Base-by-base conservation (phyloP, 2,329 filamentous ascomycete species). In the Monilinia polystroma region DNA sequence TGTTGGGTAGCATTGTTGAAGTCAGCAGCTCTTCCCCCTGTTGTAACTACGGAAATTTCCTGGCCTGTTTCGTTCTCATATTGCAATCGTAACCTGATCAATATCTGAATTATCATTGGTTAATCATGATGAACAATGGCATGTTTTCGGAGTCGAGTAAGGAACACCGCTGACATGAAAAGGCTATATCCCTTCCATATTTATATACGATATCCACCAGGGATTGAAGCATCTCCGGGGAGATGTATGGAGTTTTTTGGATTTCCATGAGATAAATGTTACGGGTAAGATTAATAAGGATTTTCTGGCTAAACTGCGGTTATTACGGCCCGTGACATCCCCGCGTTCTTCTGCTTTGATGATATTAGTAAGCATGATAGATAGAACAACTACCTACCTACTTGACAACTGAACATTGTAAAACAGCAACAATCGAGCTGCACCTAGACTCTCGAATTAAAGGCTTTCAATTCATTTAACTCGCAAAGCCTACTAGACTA, bases 171-270 rank as follows among this genome's bases (percentile, higher is more conserved):
- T 45, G 38, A 45, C 16, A 20, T 32, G 38, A 45, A 45, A 6
- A 29, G 23, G 26, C 7, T 16, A 26, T n/a, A n/a, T 41, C 32
- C 20, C n/a, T 14, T 14, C 7, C 4, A 47, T 35, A 8, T 8
- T 35, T 35, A 59, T 47, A n/a, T 32, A 53, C 8, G 11, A 53
- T 52, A 53, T 2, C 35, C 59, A 63, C 59, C 47, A 29, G 23
- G 16, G 1, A 20, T 53, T 63, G 59, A 53, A 62, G 59, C 59
- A 63, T 63, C 49, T 63, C 59, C 59, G 59, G 59, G 59, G 59
- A 63, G 32, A 53, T 53, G 32, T 52, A 5, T 26, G 35, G 18
- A 63, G 29, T 52, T 38, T 6, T 26, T 35, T 7, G 7, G 32
- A 35, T 35, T 35, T 35, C 32, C 32, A 35, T 35, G 6, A 35